These are phyloP conservation scores for Calonectria naviculata DNA, from an alignment of 2,329 filamentous ascomycete species.

Conservation along the genomic window DNA sequence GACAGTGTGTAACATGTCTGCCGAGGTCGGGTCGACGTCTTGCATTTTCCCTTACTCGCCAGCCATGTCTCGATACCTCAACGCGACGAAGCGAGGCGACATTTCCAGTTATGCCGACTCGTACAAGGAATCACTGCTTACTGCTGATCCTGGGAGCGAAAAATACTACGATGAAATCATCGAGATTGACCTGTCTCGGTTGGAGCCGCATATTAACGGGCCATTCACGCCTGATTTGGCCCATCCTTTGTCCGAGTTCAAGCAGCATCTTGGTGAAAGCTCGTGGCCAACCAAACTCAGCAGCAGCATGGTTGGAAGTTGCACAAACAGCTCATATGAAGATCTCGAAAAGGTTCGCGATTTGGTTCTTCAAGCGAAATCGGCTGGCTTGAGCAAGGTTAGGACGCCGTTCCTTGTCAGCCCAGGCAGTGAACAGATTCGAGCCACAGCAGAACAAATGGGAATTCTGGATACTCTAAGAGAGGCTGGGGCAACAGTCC, in stretches of 20 bases:
- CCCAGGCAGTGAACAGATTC: constrained; percentile 48
- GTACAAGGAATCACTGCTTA: constrained; percentile 39
- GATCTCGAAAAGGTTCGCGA: constrained; percentile 45
- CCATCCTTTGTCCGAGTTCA: constrained; percentile 45
- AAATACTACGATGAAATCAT: constrained; percentile 47
- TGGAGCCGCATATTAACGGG: constrained; percentile 49
- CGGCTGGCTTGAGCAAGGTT: constrained; percentile 41
- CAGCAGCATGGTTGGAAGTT: constrained; percentile 46
- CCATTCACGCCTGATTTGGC: constrained; percentile 49
- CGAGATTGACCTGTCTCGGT: constrained; percentile 46
- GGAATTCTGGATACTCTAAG: constrained; percentile 43
- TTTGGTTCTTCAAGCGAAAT: constrained; percentile 43
- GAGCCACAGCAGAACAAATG: constrained; percentile 43
- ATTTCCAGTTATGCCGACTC: constrained; percentile 37
- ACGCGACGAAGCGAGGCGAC: constrained; percentile 40
- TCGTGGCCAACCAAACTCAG: constrained; percentile 45
- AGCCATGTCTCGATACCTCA: constrained; percentile 45
- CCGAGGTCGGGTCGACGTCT: constrained; percentile 50
- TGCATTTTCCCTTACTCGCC: constrained; percentile 50
- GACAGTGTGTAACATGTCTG: constrained; percentile 51
- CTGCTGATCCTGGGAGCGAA: constrained; percentile 43
- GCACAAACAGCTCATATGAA: constrained; percentile 50
- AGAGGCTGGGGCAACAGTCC: constrained; percentile 44
- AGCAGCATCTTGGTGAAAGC: constrained; percentile 36
- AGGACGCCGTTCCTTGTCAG: constrained; percentile 45